Evolutionary conservation across 1,139 yeast species (phyloP).

Genomic region (Suhomyces coccinellae): DNA sequence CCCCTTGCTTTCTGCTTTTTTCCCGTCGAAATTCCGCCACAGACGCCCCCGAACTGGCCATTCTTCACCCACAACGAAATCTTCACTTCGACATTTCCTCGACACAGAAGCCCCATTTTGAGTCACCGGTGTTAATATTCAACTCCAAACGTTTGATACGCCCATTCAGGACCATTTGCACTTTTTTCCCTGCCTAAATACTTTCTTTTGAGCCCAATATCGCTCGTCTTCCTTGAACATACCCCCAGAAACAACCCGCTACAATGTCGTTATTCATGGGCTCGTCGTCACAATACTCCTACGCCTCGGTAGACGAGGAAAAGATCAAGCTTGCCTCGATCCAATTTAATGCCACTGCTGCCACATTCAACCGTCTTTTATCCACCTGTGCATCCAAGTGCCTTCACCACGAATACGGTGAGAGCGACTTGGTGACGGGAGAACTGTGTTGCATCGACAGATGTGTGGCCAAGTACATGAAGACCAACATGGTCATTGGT

Average conservation of each 20-base stretch:
- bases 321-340: constrained; percentile 69
- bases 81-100: not conserved
- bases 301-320: constrained; percentile 58
- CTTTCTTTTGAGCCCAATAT: not conserved
- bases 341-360: constrained; percentile 72
- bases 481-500: constrained; percentile 65
- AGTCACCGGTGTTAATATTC: not conserved
- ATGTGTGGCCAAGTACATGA: constrained; percentile 73
- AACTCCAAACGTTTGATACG: not conserved
- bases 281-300: constrained; percentile 41
- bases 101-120: not conserved
- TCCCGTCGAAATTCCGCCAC: not conserved
- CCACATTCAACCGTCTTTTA: constrained; percentile 62
- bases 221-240: not conserved
- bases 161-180: not conserved
- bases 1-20: not conserved
- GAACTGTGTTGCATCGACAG: constrained; percentile 75
- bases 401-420: constrained; percentile 72
- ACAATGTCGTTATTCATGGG: constrained; percentile 68
- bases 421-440: constrained; percentile 75
- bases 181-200: not conserved
- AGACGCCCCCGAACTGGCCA: not conserved
- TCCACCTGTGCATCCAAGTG: constrained; percentile 67
- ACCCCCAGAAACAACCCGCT: not conserved
- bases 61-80: not conserved